Conservation (phyloP, 306 rosid species). For the Cucumis cinereus region DNA sequence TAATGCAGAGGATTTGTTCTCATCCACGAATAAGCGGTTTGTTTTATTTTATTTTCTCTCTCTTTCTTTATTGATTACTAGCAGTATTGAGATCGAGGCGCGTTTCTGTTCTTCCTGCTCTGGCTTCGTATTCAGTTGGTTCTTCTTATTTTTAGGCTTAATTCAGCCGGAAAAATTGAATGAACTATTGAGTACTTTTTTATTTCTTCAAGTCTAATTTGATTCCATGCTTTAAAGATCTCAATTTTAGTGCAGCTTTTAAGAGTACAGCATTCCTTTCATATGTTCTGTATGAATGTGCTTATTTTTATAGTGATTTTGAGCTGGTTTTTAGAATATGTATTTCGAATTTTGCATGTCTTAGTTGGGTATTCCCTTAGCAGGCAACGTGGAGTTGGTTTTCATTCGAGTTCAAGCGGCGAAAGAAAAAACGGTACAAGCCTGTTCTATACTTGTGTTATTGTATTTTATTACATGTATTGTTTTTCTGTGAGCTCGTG, state of each 20-base stretch:
- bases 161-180: not conserved
- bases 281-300: not conserved
- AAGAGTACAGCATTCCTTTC: not conserved
- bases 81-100: not conserved
- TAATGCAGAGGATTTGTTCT: constrained; percentile 13
- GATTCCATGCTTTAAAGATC: not conserved
- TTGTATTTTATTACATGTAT: not conserved
- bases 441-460: not conserved
- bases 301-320: not conserved
- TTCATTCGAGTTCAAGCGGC: constrained; percentile 6
- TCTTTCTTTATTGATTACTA: not conserved
- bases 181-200: not conserved
- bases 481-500: not conserved
- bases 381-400: constrained; percentile 38
- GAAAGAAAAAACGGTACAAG: constrained; percentile 23
- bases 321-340: constrained; percentile 4
- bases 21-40: constrained; percentile 30
- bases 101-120: not conserved
- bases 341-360: not conserved
- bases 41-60: not conserved
- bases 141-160: not conserved
- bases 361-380: constrained; percentile 5
- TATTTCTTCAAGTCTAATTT: not conserved
- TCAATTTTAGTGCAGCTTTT: not conserved
- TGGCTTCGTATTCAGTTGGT: not conserved